Evolutionary conservation across 2,329 filamentous ascomycete genomes (phyloP), one percentile per base, ranked within the genome.

Genomic region (Dactylonectria macrodidyma): DNA sequence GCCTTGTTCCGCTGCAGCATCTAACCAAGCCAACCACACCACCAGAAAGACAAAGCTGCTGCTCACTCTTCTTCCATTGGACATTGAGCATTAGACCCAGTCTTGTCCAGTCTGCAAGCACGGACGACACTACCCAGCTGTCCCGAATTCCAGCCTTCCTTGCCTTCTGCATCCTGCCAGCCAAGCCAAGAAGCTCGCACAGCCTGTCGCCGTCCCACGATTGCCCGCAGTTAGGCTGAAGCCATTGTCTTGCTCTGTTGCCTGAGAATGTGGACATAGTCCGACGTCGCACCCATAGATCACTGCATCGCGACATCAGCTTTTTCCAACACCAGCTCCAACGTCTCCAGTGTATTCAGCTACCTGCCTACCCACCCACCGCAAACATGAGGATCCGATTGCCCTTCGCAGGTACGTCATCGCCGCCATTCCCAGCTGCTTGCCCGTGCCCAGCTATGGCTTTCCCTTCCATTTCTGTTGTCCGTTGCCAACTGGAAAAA

Each of bases 351-450:
- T 38, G 38, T 22, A 16, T 36, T 22, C 26, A 72, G 51, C 47
- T 30, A 69, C 58, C 24, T 50, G 7, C 26, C 26, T 30, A 30
- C 26, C 26, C 26, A 48, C 26, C 26, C 26, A 48, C 19, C 9
- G 30, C 56, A 62, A 68, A 74, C 63, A 96, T 97, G 92, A 93
- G 93, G 82, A 94, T 98, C 84, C 90, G 95, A 78, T 89, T 95
- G 76, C 92, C 93, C 62, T 97, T 97, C 79, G 94, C 94, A 84
- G 93, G 95, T 96, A 85, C 78, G 89, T 69, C 69, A 72, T 71
- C 62, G 46, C 52, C 41, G 34, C 55, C 30, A 60, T 54, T 47
- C 55, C 38, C 38, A 26, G 34, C 62, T 56, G 50, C 64, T 34
- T 59, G 33, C 33, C 34, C 51, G n/a, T 22, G 30, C 10, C 7